Base-by-base conservation (phyloP, 352 stramenopile genomes). In the Pythium dissimile region DNA sequence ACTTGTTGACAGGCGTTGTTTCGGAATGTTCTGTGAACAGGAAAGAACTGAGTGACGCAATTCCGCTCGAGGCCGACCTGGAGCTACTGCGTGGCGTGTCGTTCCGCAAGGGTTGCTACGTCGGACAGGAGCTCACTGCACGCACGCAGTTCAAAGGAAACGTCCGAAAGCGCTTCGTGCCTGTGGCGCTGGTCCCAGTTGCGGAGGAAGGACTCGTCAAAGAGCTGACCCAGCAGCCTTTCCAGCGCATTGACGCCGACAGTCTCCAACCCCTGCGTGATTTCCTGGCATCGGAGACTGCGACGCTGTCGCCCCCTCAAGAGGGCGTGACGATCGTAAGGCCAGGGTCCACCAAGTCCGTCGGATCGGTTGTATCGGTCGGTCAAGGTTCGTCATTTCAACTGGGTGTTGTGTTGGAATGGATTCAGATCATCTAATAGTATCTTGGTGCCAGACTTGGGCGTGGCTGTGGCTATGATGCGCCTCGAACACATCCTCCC, bases 101-200 rank as follows among this genome's bases (percentile, higher is more conserved):
- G 13, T 98, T 98, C 69, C 72, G 76, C 34, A 98, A 98, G 69
- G 94, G 94, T 7, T 98, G 94, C 78, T 98, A 98, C 64, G 76
- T 98, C 15, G 94, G 94, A 2, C 94, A 98, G 72, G 94, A 98
- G 62, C 79, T 98, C 26, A 97, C 89, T 1, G 94, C 94, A 23
- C 76, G 94, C 28, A 97, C 94, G 32, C 91, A 98, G 54, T 98
- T 97, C 65, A 95, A 95, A 61, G 86, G 84, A 37, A 93, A 85
- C 59, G 82, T 95, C 11, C 80, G 86, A 23, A 95, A 95, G 62
- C 78, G 86, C 31, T 73, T 91, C 45, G 65, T 94, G 27, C 86
- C 86, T 2, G 47, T 90, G 16, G 80, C 82, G n/a, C 51, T 95
- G 10, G 62, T 94, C 10, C 77, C 80, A n/a, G 53, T 73, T 0